phyloP scores from a whole-genome alignment of 2,329 filamentous ascomycete genomes.

The Westerdykella sp. region DNA sequence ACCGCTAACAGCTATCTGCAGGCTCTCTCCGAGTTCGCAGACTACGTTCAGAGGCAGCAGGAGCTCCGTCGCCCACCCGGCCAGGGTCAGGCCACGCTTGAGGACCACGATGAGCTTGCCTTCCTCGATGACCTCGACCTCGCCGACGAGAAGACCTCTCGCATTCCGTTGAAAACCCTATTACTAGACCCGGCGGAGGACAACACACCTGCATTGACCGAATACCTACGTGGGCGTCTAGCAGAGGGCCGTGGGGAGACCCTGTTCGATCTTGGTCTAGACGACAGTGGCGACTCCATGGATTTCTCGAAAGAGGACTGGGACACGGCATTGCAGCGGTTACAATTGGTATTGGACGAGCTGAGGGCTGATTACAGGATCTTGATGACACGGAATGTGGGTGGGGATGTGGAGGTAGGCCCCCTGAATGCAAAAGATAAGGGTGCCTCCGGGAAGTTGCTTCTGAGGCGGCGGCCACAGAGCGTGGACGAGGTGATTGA shows the following conservation, averaged over 20 bases:
- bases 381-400: slow-evolving; percentile 85
- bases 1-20: slow-evolving; percentile 21
- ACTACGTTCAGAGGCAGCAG: slow-evolving; percentile 95
- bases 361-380: slow-evolving; percentile 70
- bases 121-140: slow-evolving; percentile 75
- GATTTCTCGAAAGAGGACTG: slow-evolving; percentile 67
- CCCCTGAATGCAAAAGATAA: slow-evolving; percentile 60
- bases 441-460: slow-evolving; percentile 75
- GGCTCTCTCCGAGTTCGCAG: slow-evolving; percentile 92
- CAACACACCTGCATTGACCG: slow-evolving; percentile 56
- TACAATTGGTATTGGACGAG: slow-evolving; percentile 59
- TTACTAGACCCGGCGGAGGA: slow-evolving; percentile 56
- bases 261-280: slow-evolving; percentile 85
- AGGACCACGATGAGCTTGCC: slow-evolving; percentile 83
- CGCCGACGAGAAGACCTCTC: slow-evolving; percentile 59
- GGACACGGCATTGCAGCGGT: slow-evolving; percentile 60
- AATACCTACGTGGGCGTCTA: slow-evolving; percentile 61
- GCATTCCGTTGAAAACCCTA: slow-evolving; percentile 66
- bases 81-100: slow-evolving; percentile 34
- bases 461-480: slow-evolving; percentile 68
- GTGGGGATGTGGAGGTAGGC: slow-evolving; percentile 65
- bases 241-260: slow-evolving; percentile 82
- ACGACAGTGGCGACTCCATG: slow-evolving; percentile 85
- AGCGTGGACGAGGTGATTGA: slow-evolving; percentile 86
- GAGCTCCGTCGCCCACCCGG: slow-evolving; percentile 52